A percentile compares a stretch with the other conserved stretches of the same genome.
phyloP scores from a whole-genome alignment of 164 flowering plant species.

The Akebia trifoliata region DNA sequence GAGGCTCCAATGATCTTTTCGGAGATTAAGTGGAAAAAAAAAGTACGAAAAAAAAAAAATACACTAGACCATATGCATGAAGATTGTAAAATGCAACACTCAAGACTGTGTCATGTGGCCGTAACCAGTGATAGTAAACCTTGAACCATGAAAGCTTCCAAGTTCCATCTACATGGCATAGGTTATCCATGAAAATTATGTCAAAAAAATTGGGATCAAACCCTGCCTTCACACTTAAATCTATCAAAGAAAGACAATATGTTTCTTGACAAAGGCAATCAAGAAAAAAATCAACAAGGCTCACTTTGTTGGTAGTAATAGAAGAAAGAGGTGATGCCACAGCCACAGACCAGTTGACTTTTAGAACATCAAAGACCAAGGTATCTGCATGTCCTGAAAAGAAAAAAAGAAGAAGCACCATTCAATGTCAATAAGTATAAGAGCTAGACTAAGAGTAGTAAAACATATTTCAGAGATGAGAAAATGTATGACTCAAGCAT shows the following conservation, averaged over 20 bases:
- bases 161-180: too few relatives aligned
- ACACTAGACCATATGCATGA: not conserved
- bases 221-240: too few relatives aligned
- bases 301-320: conserved; percentile 73
- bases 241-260: too few relatives aligned
- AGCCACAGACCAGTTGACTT: conserved; percentile 78
- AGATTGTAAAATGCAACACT: not conserved
- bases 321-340: conserved; percentile 63
- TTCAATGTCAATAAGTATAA: not conserved
- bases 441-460: not conserved
- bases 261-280: conserved; percentile 1
- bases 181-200: too few relatives aligned
- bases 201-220: too few relatives aligned
- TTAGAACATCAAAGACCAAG: conserved; percentile 71
- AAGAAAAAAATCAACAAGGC: conserved; percentile 7
- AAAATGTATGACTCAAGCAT: conserved; percentile 2
- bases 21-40: too few relatives aligned
- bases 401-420: too few relatives aligned
- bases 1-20: too few relatives aligned
- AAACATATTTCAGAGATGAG: not conserved
- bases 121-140: too few relatives aligned
- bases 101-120: not conserved
- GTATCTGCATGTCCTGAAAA: conserved; percentile 83
- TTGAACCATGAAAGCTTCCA: too few relatives aligned
- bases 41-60: not conserved